A percentile compares a stretch with the other conserved stretches of the same genome.
Evolutionary conservation across 116 monocot species (phyloP).

Genomic region (Papilionanthe hybrid): DNA sequence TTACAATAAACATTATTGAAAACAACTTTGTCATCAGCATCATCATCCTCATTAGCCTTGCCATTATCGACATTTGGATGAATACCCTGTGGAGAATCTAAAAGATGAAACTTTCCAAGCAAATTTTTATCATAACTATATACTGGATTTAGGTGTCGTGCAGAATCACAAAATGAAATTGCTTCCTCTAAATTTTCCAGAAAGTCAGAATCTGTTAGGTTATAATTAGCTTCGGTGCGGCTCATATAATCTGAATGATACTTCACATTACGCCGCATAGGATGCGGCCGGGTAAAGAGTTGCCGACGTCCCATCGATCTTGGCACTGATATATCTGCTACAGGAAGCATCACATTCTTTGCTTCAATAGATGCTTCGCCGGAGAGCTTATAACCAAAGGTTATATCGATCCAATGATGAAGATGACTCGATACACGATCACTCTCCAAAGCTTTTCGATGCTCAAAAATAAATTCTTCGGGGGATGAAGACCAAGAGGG

Average conservation of each 20-base stretch:
- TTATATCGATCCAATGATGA: slow-evolving; percentile 99
- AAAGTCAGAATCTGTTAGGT: slow-evolving; percentile 35
- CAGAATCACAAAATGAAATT: slow-evolving; percentile 55
- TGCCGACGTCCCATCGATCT: slow-evolving; percentile 76
- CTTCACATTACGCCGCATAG: slow-evolving; percentile 40
- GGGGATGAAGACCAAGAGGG: slow-evolving; percentile 83
- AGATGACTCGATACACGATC: slow-evolving; percentile 68
- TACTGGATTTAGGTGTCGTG: slow-evolving; percentile 46
- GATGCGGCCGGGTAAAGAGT: slow-evolving; percentile 82
- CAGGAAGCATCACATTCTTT: slow-evolving; percentile 90
- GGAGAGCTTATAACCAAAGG: slow-evolving; percentile 91
- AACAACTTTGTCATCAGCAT: not conserved
- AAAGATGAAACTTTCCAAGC: slow-evolving; percentile 6
- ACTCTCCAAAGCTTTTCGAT: slow-evolving; percentile 85
- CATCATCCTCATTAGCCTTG: too few relatives aligned
- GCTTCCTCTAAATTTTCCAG: slow-evolving; percentile 76
- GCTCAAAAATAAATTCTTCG: slow-evolving; percentile 83
- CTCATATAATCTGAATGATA: slow-evolving; percentile 7
- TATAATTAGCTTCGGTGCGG: slow-evolving; percentile 12
- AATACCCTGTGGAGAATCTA: slow-evolving; percentile 4
- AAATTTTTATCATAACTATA: slow-evolving; percentile 36
- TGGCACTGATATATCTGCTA: slow-evolving; percentile 55
- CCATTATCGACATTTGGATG: slow-evolving; percentile 4
- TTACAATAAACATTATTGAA: slow-evolving; percentile 1
- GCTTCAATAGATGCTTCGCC: slow-evolving; percentile 73